Percentiles rank a stretch among this genome's conserved stretches.
phyloP scores from a whole-genome alignment of 225 moss, liverwort and hornwort genomes.

The Physcomitrellopsis africana region DNA sequence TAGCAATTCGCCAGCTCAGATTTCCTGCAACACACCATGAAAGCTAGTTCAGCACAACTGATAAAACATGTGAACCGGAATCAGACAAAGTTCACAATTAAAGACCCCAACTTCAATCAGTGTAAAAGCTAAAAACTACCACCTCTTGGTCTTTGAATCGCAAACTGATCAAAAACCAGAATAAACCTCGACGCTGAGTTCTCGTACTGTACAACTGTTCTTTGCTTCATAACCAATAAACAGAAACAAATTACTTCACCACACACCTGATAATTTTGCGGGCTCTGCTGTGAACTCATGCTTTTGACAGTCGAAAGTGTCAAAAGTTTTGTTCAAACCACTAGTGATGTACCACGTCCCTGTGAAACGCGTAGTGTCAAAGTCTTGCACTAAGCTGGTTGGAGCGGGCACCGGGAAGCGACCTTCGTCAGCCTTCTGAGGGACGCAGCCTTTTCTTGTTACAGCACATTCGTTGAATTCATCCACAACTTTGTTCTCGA shows the following conservation, averaged over 20 bases:
- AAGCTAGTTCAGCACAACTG: neutral
- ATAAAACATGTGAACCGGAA: neutral
- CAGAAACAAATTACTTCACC: neutral
- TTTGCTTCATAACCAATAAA: neutral
- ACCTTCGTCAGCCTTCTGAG: slow-evolving; percentile 86
- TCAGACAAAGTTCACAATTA: slow-evolving; percentile 10
- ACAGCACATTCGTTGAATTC: slow-evolving; percentile 98
- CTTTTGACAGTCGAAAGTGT: slow-evolving; percentile 93
- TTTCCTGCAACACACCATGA: slow-evolving; percentile 43
- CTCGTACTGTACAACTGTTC: neutral
- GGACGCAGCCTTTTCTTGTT: slow-evolving; percentile 86
- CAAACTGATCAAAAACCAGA: neutral
- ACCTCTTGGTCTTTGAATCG: neutral
- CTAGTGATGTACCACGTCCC: slow-evolving; percentile 98
- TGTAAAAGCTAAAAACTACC: neutral
- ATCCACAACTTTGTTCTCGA: slow-evolving; percentile 88
- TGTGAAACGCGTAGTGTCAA: slow-evolving; percentile 65
- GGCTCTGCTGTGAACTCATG: slow-evolving; percentile 70
- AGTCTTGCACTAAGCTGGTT: slow-evolving; percentile 63
- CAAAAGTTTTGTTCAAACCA: slow-evolving; percentile 88
- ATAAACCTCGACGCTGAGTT: neutral
- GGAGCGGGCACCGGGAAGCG: slow-evolving; percentile 73
- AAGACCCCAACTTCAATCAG: neutral
- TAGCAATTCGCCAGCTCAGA: slow-evolving; percentile 79
- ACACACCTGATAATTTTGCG: slow-evolving; percentile 50